Base-by-base conservation (phyloP, 106 monocot genomes). In the Phalaenopsis aphrodite region DNA sequence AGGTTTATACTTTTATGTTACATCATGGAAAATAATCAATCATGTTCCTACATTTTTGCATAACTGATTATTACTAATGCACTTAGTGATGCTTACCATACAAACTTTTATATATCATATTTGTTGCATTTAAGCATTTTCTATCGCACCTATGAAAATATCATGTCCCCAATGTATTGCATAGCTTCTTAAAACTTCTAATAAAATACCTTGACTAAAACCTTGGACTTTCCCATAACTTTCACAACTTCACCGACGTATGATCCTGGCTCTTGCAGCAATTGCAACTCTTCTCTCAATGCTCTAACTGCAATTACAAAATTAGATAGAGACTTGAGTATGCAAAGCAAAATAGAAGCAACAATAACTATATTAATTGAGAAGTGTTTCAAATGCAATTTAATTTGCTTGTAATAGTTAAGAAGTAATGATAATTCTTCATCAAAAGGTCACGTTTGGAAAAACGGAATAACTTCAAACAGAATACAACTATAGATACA, bases 221-320 rank as follows among this genome's bases (percentile, higher is more conserved):
- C 98, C 85, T 98, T 98, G 55, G 94, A 94, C 81, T 98, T 98
- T 12, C 98, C 98, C 98, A 98, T 98, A 39, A 98, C 98, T 87
- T 98, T 94, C 39, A 94, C 94, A 19, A 98, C 98, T 81, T 98
- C 98, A 85, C 98, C 98, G 81, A 98, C 98, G 85, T 98, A 98
- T 38, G 98, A 98, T 43, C 98, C 98, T 61, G 98, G 98, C 77
- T 98, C 98, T 72, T 98, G 98, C 75, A 98, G 90, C 43, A 98
- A 84, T 84, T 92, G 90, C 80, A 98, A 55, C 84, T 98, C 98
- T 85, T 98, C 98, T 41, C 94, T 84, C 37, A 98, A 83, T 94
- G 92, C 92, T 82, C 98, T 97, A 68, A 98, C 98, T 98, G 81
- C 78, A 87, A 78, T 80, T 82, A 30, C 68, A 80, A 21, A 18